phyloP scores from a whole-genome alignment of 2,329 filamentous ascomycete species.

The Ascochyta fabae region DNA sequence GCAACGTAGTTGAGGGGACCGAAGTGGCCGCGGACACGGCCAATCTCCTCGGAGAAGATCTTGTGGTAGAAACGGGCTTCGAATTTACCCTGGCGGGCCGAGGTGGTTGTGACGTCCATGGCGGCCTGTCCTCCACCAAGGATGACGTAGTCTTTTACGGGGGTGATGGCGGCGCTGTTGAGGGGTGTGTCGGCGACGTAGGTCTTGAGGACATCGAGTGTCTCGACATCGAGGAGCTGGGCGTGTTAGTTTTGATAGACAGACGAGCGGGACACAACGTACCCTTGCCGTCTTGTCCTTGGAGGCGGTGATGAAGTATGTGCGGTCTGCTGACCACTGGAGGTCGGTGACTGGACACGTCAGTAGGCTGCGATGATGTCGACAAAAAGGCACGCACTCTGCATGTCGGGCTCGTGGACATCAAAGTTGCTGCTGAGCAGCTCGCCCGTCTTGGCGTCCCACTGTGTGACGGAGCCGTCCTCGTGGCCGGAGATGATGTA shows the following conservation, averaged over 20 bases:
- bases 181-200: slow-evolving; percentile 92
- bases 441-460: slow-evolving; percentile 91
- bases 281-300: slow-evolving; percentile 98
- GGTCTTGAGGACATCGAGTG: slow-evolving; percentile 91
- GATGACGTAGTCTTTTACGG: slow-evolving; percentile 97
- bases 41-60: slow-evolving; percentile 98
- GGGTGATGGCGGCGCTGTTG: slow-evolving; percentile 92
- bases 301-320: slow-evolving; percentile 97
- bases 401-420: slow-evolving; percentile 84
- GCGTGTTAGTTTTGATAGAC: slow-evolving; percentile 4
- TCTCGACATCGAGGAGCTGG: slow-evolving; percentile 80
- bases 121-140: slow-evolving; percentile 97
- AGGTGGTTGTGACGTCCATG: slow-evolving; percentile 97
- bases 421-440: slow-evolving; percentile 77
- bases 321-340: slow-evolving; percentile 91
- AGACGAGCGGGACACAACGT: slow-evolving; percentile 19
- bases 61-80: slow-evolving; percentile 99
- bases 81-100: slow-evolving; percentile 95
- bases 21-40: slow-evolving; percentile 95
- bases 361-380: slow-evolving; percentile 65
- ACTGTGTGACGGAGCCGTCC: slow-evolving; percentile 89
- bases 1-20: slow-evolving; percentile 96
- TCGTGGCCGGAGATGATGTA: slow-evolving; percentile 99
- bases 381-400: slow-evolving; percentile 71
- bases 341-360: slow-evolving; percentile 85